phyloP scores from a whole-genome alignment of 2,329 filamentous ascomycete genomes.

The Colletotrichum sp. region DNA sequence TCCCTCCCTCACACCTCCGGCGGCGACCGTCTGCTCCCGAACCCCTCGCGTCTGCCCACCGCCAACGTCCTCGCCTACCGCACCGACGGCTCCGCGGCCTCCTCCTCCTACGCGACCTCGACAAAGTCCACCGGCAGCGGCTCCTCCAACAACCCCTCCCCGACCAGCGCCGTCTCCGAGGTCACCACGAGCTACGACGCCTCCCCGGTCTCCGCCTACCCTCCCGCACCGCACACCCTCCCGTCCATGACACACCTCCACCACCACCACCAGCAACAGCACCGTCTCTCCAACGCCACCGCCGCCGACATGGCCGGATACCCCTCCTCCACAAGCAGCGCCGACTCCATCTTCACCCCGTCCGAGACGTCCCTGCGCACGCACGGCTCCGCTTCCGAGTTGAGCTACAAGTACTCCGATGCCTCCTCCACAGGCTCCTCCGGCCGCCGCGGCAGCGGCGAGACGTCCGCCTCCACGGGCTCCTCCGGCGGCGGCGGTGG shows the following conservation, averaged over 20 bases:
- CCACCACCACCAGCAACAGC: background rate
- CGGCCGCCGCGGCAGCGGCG: slow-evolving; percentile 11
- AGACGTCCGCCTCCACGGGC: background rate
- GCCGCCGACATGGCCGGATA: background rate
- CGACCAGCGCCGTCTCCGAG: slow-evolving; percentile 3
- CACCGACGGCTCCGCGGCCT: background rate
- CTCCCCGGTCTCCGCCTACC: slow-evolving; percentile 6
- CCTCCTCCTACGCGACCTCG: background rate
- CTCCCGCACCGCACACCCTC: slow-evolving; percentile 1
- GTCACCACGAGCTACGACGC: background rate
- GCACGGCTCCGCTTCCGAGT: slow-evolving; percentile 13
- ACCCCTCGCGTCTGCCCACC: slow-evolving; percentile 36
- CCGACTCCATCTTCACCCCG: slow-evolving; percentile 19
- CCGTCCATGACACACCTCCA: slow-evolving; percentile 14
- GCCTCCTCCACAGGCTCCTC: background rate
- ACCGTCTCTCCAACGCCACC: background rate
- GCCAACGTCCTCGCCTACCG: slow-evolving; percentile 28
- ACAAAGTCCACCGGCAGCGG: slow-evolving; percentile 1
- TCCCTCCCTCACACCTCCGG: slow-evolving; percentile 37
- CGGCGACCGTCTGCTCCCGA: slow-evolving; percentile 37
- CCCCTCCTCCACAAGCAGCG: slow-evolving; percentile 6
- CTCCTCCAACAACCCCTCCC: slow-evolving; percentile 5
- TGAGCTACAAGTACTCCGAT: slow-evolving; percentile 23
- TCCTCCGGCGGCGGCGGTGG: background rate
- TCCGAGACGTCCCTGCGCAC: slow-evolving; percentile 17